phyloP scores from a whole-genome alignment of 2,329 filamentous ascomycete genomes.

The Metarhizium humberi region DNA sequence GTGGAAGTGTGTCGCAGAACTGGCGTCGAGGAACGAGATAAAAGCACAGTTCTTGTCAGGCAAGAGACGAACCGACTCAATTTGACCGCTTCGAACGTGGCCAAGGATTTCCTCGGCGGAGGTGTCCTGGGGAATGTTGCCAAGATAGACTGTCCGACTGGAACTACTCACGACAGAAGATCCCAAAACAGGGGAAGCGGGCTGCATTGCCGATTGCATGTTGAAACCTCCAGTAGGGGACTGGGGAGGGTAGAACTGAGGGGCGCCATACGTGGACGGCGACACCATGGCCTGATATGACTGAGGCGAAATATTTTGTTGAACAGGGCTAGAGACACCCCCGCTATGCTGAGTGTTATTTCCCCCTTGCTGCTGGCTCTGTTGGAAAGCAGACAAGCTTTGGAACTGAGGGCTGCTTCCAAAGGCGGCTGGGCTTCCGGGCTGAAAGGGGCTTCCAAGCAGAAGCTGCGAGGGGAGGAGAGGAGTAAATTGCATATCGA shows the following conservation, averaged over 20 bases:
- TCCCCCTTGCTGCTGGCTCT: constrained; percentile 41
- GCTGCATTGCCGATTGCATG: constrained; percentile 44
- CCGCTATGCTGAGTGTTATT: constrained; percentile 47
- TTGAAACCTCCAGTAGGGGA: constrained; percentile 74
- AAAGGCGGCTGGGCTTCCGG: constrained; percentile 84
- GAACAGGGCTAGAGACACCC: constrained; percentile 64
- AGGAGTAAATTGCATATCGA: constrained; percentile 98
- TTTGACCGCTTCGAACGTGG: constrained; percentile 93
- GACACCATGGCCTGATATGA: constrained; percentile 80
- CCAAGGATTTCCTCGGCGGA: constrained; percentile 92
- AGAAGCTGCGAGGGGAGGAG: constrained; percentile 89
- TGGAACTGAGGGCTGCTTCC: constrained; percentile 88
- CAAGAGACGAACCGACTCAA: constrained; percentile 94
- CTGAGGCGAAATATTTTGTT: constrained; percentile 70
- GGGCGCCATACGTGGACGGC: constrained; percentile 71
- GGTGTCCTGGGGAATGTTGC: constrained; percentile 97
- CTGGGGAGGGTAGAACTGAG: constrained; percentile 80
- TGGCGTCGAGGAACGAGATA: constrained; percentile 96
- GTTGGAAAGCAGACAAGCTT: constrained; percentile 68
- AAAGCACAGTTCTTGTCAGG: constrained; percentile 99
- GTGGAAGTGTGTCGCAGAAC: constrained; percentile 97
- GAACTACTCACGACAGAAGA: constrained; percentile 81
- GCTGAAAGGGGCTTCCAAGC: constrained; percentile 92
- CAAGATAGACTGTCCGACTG: constrained; percentile 92
- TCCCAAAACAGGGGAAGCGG: constrained; percentile 66